Conservation (phyloP, 2,329 filamentous ascomycete species). For the Fusarium sp. region DNA sequence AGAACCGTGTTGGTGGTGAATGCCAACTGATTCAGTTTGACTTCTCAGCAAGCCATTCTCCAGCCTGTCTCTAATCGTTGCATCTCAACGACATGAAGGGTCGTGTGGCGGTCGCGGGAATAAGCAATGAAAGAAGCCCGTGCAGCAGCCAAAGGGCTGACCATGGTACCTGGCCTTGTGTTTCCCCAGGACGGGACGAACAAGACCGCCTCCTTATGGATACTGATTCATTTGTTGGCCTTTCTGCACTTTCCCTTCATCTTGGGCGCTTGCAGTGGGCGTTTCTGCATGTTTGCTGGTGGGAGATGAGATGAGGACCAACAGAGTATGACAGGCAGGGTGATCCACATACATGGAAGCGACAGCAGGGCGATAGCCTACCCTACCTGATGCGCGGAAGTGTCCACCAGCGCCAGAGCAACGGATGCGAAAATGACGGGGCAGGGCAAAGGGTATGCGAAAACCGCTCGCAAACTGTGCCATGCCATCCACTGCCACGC, state of each 20-base stretch:
- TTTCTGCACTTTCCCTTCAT: neutral
- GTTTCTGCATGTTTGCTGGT: neutral
- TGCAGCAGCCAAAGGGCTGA: constrained; percentile 1
- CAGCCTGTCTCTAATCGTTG: neutral
- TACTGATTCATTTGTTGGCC: neutral
- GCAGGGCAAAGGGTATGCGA: neutral
- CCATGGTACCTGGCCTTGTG: neutral
- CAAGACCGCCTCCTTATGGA: neutral
- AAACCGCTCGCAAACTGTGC: constrained; percentile 13
- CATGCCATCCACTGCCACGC: neutral
- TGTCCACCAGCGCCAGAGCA: neutral
- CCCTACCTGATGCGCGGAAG: neutral
- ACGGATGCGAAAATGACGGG: neutral
- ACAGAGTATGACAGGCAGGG: neutral
- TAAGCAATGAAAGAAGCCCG: neutral
- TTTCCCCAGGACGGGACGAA: neutral
- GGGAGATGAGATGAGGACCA: neutral
- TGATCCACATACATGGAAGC: neutral
- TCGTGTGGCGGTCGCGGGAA: constrained; percentile 12
- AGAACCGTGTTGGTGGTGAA: neutral
- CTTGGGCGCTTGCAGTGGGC: neutral
- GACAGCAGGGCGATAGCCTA: neutral
- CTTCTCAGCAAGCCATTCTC: neutral
- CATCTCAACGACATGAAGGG: neutral
- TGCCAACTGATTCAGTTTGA: neutral